phyloP scores from a whole-genome alignment of 1,284 basidiomycete species.

The Ganoderma lingzhi region DNA sequence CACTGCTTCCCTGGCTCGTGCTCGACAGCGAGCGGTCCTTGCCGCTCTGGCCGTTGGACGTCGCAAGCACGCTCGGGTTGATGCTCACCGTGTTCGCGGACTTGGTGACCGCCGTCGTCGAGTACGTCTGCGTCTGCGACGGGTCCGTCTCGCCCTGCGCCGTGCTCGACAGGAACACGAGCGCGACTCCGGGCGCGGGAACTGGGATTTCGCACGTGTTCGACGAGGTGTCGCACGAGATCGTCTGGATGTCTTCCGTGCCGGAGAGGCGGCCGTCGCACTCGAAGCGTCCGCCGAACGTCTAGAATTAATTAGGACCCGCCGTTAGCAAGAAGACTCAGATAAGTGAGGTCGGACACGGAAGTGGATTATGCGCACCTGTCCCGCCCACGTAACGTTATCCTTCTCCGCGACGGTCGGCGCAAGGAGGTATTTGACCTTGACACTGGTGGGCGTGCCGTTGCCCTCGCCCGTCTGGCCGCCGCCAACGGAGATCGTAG shows the following conservation, averaged over 20 bases:
- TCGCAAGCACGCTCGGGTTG: slow-evolving; percentile 16
- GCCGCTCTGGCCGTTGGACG: slow-evolving; percentile 43
- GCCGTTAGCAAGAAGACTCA: slow-evolving; percentile 1
- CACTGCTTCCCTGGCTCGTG: slow-evolving; percentile 46
- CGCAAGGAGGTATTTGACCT: slow-evolving; percentile 62
- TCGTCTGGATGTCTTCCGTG: slow-evolving; percentile 47
- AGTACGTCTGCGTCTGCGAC: slow-evolving; percentile 43
- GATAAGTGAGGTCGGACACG: too few relatives aligned
- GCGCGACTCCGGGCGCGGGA: slow-evolving; percentile 59
- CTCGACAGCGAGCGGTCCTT: slow-evolving; percentile 38
- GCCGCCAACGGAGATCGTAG: slow-evolving; percentile 52
- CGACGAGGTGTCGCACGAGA: slow-evolving; percentile 51
- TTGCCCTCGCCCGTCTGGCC: slow-evolving; percentile 46
- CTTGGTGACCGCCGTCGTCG: slow-evolving; percentile 16
- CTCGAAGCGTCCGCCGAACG: slow-evolving; percentile 67
- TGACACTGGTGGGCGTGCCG: slow-evolving; percentile 51
- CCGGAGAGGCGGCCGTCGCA: slow-evolving; percentile 61
- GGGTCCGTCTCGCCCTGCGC: slow-evolving; percentile 47
- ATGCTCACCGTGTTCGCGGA: slow-evolving; percentile 13
- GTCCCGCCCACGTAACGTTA: slow-evolving; percentile 77
- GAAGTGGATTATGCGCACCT: slow-evolving; percentile 26
- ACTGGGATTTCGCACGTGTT: slow-evolving; percentile 57
- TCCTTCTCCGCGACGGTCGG: slow-evolving; percentile 64
- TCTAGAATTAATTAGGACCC: slow-evolving; percentile 50
- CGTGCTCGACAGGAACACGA: slow-evolving; percentile 58